A percentile compares a stretch with the other conserved stretches of the same genome.
Conservation (phyloP, 192 early-diverging fungal species). For the Pilaira anomala region DNA sequence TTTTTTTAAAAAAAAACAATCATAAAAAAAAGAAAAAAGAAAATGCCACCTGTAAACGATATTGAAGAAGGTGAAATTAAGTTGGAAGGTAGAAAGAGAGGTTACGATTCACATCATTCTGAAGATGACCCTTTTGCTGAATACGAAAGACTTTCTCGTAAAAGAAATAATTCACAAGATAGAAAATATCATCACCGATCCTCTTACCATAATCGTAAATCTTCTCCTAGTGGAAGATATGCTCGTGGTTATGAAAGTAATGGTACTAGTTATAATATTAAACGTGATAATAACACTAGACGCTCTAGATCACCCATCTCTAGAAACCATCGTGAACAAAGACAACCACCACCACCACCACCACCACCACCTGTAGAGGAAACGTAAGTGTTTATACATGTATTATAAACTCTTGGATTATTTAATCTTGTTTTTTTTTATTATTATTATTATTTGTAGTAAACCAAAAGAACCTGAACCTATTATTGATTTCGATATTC, state of each 20-base stretch:
- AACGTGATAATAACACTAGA: slow-evolving; percentile 10
- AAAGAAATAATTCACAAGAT: background rate
- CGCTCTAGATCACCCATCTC: background rate
- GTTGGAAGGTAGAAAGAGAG: background rate
- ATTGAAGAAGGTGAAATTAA: slow-evolving; percentile 17
- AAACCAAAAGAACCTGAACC: background rate
- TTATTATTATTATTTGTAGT: background rate
- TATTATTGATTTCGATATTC: slow-evolving; percentile 20
- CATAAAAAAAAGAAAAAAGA: background rate
- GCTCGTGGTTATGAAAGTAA: slow-evolving; percentile 3
- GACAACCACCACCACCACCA: no score
- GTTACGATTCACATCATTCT: no score
- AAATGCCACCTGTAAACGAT: slow-evolving; percentile 7
- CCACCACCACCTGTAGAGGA: background rate
- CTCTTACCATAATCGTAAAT: background rate
- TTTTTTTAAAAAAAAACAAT: background rate
- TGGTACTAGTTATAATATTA: background rate
- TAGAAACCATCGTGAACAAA: slow-evolving; percentile 1
- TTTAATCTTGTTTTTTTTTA: background rate
- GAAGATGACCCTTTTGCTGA: slow-evolving; percentile 21
- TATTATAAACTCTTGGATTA: background rate
- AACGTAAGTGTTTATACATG: background rate
- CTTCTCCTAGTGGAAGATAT: background rate
- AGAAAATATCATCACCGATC: background rate
- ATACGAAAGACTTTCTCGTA: slow-evolving; percentile 12